A percentile compares a stretch with the other conserved stretches of the same genome.
Conservation (phyloP, 2,329 filamentous ascomycete genomes). For the Trichothecium sympodiale region DNA sequence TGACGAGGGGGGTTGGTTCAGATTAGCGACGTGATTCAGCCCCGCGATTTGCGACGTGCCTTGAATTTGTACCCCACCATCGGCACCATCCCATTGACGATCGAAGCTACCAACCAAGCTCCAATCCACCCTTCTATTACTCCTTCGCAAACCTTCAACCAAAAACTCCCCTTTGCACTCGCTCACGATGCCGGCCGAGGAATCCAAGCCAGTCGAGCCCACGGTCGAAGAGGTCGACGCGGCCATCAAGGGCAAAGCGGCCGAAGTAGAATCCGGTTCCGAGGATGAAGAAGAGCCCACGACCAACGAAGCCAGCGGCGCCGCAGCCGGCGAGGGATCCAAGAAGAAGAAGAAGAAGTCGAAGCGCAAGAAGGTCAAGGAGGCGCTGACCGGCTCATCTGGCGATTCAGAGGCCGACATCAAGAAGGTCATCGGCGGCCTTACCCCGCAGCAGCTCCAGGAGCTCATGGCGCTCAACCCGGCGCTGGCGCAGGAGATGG, state of each 20-base stretch:
- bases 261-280: conserved; percentile 33
- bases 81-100: background rate
- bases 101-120: background rate
- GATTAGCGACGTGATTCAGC: too few species aligned
- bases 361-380: conserved; percentile 51
- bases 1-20: too few species aligned
- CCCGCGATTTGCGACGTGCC: conserved; percentile 1
- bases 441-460: conserved; percentile 46
- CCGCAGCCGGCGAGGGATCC: conserved; percentile 14
- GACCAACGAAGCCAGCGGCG: conserved; percentile 15
- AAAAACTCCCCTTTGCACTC: conserved; percentile 3
- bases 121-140: conserved; percentile 1
- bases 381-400: conserved; percentile 25
- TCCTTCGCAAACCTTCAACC: background rate
- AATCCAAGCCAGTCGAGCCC: conserved; percentile 51
- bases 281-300: conserved; percentile 30
- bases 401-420: conserved; percentile 26
- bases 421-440: conserved; percentile 39
- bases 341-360: conserved; percentile 57
- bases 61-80: conserved; percentile 6
- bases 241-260: conserved; percentile 32
- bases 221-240: conserved; percentile 36
- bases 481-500: conserved; percentile 52
- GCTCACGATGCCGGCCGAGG: conserved; percentile 26
- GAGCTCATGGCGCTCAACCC: conserved; percentile 64